Evolutionary conservation across 2,329 filamentous ascomycete genomes (phyloP).

Genomic region (Aspergillus awamori): DNA sequence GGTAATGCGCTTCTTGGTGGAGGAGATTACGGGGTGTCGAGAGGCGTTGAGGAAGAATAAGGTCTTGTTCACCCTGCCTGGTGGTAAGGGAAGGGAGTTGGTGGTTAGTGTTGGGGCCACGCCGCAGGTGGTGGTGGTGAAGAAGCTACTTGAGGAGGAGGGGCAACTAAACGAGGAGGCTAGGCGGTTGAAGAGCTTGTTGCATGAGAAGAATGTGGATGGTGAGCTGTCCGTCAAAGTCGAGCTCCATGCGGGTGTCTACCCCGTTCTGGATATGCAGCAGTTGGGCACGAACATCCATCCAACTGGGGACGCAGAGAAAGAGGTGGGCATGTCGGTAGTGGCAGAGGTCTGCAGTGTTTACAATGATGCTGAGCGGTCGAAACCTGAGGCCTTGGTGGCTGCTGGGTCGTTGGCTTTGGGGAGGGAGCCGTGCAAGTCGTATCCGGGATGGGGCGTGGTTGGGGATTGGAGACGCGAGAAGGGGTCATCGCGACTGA

Average conservation of each 20-base stretch:
- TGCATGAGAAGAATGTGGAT: constrained; percentile 16
- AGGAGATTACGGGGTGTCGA: constrained; percentile 59
- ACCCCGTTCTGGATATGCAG: constrained; percentile 75
- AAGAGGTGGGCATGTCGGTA: constrained; percentile 67
- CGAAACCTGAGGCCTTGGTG: constrained; percentile 66
- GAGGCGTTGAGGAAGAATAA: constrained; percentile 31
- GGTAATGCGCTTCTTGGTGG: constrained; percentile 61
- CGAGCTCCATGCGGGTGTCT: constrained; percentile 77
- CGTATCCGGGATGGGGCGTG: constrained; percentile 72
- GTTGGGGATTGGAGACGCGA: constrained; percentile 61
- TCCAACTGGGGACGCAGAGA: constrained; percentile 33
- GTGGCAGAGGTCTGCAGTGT: constrained; percentile 72
- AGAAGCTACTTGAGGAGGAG: constrained; percentile 54
- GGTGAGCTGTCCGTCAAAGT: constrained; percentile 45
- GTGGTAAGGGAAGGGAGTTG: constrained; percentile 34
- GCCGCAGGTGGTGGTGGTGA: constrained; percentile 69
- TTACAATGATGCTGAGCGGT: constrained; percentile 62
- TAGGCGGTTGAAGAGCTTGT: constrained; percentile 32
- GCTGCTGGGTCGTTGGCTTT: constrained; percentile 70
- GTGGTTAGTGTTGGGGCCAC: constrained; percentile 75
- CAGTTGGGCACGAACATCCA: constrained; percentile 73
- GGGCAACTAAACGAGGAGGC: constrained; percentile 38
- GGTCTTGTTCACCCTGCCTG: constrained; percentile 10
- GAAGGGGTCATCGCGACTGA: constrained; percentile 58
- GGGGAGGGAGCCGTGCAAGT: constrained; percentile 71